phyloP scores from a whole-genome alignment of 495 filamentous ascomycete species.

The Filosporella fistucella region DNA sequence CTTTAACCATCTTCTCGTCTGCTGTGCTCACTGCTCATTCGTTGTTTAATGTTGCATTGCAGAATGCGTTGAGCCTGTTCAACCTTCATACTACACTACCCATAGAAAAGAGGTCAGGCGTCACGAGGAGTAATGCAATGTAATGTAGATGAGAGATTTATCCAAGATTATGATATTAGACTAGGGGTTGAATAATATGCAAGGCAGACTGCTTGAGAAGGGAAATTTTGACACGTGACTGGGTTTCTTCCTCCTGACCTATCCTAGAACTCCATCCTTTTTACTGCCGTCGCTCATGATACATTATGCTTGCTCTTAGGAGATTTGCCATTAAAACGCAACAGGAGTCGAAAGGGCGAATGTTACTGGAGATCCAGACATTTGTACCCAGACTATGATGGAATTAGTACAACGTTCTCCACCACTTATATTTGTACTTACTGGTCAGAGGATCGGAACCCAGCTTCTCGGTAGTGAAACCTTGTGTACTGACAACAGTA shows the following conservation, averaged over 20 bases:
- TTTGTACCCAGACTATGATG: constrained; percentile 51
- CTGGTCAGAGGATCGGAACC: constrained; percentile 55
- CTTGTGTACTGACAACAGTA: constrained; percentile 31
- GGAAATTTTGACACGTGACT: not conserved
- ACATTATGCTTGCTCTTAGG: too few species aligned
- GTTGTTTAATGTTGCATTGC: too few species aligned
- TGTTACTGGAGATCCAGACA: constrained; percentile 47
- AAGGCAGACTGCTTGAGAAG: not conserved
- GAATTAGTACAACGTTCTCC: too few species aligned
- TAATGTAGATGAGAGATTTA: too few species aligned
- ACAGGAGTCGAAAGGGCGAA: constrained; percentile 46
- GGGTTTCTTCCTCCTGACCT: not conserved
- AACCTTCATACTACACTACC: too few species aligned
- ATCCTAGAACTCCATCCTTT: not conserved
- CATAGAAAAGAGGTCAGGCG: too few species aligned
- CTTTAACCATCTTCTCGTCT: too few species aligned
- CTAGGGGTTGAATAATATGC: not conserved
- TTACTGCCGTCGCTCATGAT: not conserved
- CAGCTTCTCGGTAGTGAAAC: constrained; percentile 48
- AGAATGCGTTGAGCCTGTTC: too few species aligned
- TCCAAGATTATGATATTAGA: not conserved
- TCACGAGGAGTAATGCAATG: too few species aligned
- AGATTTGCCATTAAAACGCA: constrained; percentile 21
- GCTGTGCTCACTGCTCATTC: too few species aligned
- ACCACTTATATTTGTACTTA: too few species aligned